Evolutionary conservation across 1,139 yeast genomes (phyloP).

Genomic region (Zhuliangozyma blackwelliae): DNA sequence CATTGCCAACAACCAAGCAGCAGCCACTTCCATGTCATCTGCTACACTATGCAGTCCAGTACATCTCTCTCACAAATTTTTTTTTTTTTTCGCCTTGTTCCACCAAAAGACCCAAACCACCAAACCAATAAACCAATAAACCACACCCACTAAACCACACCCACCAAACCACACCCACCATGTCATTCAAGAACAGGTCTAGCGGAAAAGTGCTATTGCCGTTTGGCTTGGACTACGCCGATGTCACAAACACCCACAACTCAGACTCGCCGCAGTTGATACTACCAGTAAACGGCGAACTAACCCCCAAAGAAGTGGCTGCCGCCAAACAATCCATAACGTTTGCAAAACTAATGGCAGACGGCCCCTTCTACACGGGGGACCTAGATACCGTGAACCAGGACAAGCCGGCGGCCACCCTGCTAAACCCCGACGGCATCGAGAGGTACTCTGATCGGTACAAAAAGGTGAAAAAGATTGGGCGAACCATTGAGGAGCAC

Average conservation of each 20-base stretch:
- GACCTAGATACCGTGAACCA: conserved; percentile 23
- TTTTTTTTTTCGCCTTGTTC: not conserved
- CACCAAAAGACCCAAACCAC: not conserved
- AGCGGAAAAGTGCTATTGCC: conserved; percentile 44
- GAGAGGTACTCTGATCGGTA: conserved; percentile 73
- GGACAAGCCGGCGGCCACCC: not conserved
- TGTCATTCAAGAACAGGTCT: conserved; percentile 24
- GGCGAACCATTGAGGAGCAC: conserved; percentile 76
- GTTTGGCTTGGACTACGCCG: conserved; percentile 66
- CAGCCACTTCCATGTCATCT: too few relatives aligned
- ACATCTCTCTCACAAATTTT: not conserved
- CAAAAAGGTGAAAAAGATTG: conserved; percentile 68
- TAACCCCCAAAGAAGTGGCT: conserved; percentile 52
- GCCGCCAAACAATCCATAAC: conserved; percentile 63
- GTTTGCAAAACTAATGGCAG: conserved; percentile 53
- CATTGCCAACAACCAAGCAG: too few relatives aligned
- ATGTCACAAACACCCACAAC: conserved; percentile 36
- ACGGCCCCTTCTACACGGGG: conserved; percentile 80
- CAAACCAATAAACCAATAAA: not conserved
- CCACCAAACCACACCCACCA: conserved; percentile 2
- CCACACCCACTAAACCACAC: too few relatives aligned
- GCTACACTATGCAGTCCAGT: not conserved
- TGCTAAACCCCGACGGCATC: conserved; percentile 43
- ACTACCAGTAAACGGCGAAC: conserved; percentile 67
- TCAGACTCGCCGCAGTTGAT: conserved; percentile 36